These are phyloP conservation scores for Paratinospora sagittata DNA, from an alignment of 164 flowering plant genomes.

Conservation along the genomic window DNA sequence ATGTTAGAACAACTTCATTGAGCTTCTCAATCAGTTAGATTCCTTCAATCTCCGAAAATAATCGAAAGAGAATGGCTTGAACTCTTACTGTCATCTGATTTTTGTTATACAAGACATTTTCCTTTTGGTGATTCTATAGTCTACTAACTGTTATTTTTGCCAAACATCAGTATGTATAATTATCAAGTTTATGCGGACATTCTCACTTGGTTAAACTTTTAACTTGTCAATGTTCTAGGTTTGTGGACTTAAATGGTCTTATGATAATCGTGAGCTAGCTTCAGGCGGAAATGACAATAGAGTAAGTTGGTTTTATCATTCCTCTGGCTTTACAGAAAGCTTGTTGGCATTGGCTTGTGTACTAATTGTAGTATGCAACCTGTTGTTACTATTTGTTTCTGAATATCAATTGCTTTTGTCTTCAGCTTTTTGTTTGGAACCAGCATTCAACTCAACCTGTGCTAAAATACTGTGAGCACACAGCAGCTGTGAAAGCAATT, in stretches of 20 bases:
- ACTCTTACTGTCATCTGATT: neutral
- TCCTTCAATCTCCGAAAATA: neutral
- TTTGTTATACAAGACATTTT: neutral
- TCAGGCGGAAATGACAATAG: slow-evolving; percentile 97
- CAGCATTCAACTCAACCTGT: slow-evolving; percentile 89
- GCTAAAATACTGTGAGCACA: slow-evolving; percentile 84
- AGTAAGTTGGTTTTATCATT: slow-evolving; percentile 33
- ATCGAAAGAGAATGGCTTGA: neutral
- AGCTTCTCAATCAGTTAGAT: neutral
- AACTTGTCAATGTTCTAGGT: slow-evolving; percentile 38
- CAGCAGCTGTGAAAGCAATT: slow-evolving; percentile 98
- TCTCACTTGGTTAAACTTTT: neutral
- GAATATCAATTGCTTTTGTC: neutral
- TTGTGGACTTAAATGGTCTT: slow-evolving; percentile 98
- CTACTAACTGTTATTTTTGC: neutral
- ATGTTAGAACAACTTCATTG: neutral
- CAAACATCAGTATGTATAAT: neutral
- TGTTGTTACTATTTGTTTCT: neutral
- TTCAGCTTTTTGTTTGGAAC: slow-evolving; percentile 96
- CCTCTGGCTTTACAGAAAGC: neutral
- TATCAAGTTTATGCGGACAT: neutral
- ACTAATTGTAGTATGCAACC: neutral
- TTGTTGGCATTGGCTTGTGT: neutral
- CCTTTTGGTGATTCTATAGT: neutral
- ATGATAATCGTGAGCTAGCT: slow-evolving; percentile 92